A percentile compares a stretch with the other conserved stretches of the same genome.
Conservation (phyloP, 2,329 filamentous ascomycete genomes). For the Verticillium longisporum region DNA sequence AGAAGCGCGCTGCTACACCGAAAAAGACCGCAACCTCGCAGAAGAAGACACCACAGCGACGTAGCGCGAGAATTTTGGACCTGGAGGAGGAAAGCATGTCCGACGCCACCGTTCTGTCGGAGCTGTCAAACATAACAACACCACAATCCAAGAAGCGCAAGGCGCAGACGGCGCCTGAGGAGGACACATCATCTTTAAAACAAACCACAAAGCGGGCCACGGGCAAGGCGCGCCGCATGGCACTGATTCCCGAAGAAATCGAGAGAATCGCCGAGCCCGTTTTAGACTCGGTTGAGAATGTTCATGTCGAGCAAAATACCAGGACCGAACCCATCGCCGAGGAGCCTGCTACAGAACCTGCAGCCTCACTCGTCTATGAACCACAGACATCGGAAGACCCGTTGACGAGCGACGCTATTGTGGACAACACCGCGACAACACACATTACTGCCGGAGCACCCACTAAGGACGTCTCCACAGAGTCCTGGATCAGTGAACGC, state of each 20-base stretch:
- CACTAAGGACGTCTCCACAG: background rate
- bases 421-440: background rate
- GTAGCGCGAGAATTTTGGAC: background rate
- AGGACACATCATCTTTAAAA: background rate
- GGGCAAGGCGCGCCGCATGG: conserved; percentile 7
- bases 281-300: background rate
- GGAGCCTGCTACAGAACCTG: background rate
- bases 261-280: background rate
- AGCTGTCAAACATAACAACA: background rate
- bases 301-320: background rate
- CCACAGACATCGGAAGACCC: background rate
- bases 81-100: background rate
- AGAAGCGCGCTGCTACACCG: background rate
- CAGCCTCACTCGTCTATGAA: background rate
- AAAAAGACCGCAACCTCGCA: background rate
- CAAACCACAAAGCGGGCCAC: background rate
- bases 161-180: background rate
- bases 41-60: background rate
- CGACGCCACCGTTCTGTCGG: background rate
- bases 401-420: background rate
- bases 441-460: background rate
- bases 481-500: background rate
- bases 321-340: background rate
- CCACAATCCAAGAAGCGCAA: background rate
- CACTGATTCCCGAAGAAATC: conserved; percentile 17